Evolutionary conservation across 371 early-diverging fungal species (phyloP), one percentile per base, ranked within the genome.

Genomic region (Syncephalastrum monosporum): DNA sequence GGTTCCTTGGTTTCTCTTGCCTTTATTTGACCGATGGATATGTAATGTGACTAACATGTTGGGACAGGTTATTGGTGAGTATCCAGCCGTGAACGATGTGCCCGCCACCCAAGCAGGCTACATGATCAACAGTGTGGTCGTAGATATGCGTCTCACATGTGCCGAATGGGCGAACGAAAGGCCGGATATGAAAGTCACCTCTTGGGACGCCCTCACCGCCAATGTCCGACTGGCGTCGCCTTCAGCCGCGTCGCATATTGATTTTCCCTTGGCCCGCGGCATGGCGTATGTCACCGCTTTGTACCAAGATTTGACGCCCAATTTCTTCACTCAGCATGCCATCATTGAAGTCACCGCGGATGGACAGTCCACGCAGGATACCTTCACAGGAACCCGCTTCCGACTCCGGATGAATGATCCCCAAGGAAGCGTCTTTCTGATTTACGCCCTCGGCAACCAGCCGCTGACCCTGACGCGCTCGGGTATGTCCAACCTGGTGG

Each of bases 251-350:
- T 46, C 48, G 13, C 45, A 47, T 24, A 67, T 79, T 21, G 59
- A 63, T 2, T 76, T 84, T 29, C 84, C 84, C 4, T 51, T 82
- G 8, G 66, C 73, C 0, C 66, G 82, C 29, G 84, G 84, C 15
- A 77, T 80, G 74, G 64, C 80, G 0, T 82, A 73, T 56, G 67
- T 84, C 45, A 77, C 84, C 4, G 74, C 64, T 3, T 38, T 63
- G 7, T 84, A 82, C 48, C 19, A 63, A 5, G 42, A 61, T 33
- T 51, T 84, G 53, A 81, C 84, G 1, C 84, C 84, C 7, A 71
- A 72, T 16, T 69, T 84, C 42, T 80, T 61, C 59, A 72, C 72
- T 7, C 76, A 79, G 42, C 74, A 75, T 59, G 74, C 72, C 3
- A 74, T 74, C n/a, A 56, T 72, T 23, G 52, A 41, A n/a, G 42